Conservation (phyloP, 2,329 filamentous ascomycete genomes). For the Sclerotiophoma versabilis region DNA sequence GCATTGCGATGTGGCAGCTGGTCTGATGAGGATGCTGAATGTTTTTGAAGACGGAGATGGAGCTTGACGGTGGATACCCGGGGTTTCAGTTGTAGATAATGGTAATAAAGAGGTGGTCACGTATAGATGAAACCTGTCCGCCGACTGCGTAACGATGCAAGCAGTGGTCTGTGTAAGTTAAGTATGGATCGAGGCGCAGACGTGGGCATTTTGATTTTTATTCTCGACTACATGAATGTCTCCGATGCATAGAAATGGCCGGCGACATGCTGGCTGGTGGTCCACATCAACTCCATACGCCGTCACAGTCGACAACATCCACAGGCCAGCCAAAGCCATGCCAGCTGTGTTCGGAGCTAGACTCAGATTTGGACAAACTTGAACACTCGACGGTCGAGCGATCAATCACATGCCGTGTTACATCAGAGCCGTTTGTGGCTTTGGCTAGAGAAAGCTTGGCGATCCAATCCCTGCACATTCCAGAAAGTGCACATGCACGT, state of each 20-base stretch:
- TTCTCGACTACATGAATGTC: no score
- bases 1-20: conserved; percentile 63
- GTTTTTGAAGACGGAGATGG: not conserved
- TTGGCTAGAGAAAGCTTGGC: conserved; percentile 12
- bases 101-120: not conserved
- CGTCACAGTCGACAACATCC: no score
- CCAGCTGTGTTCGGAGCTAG: no score
- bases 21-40: conserved; percentile 36
- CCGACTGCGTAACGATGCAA: not conserved
- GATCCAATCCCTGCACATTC: conserved; percentile 8
- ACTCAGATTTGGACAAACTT: no score
- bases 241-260: no score
- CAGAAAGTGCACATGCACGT: conserved; percentile 7
- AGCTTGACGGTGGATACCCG: conserved; percentile 12
- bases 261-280: no score
- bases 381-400: not conserved
- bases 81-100: not conserved
- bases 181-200: not conserved
- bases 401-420: not conserved
- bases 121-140: no score
- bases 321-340: no score
- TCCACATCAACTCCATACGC: no score
- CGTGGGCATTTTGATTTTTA: not conserved
- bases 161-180: not conserved
- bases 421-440: conserved; percentile 14